These are phyloP conservation scores for Gossypium davidsonii DNA, from an alignment of 441 rosid species.

Conservation along the genomic window DNA sequence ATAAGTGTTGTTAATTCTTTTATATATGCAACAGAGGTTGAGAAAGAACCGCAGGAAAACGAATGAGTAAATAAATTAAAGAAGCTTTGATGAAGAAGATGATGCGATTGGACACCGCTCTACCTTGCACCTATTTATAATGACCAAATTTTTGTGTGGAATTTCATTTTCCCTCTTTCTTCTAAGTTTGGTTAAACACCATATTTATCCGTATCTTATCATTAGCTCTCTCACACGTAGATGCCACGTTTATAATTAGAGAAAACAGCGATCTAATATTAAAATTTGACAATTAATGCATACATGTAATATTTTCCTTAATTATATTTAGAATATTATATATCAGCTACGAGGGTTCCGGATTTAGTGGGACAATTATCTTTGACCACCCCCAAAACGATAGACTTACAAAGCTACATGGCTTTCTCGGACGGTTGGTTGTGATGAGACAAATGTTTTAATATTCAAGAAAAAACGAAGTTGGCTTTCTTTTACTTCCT, in stretches of 20 bases:
- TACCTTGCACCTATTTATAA: conserved; percentile 7
- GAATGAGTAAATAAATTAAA: not conserved
- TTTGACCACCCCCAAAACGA: not conserved
- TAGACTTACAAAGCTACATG: no score
- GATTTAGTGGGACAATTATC: not conserved
- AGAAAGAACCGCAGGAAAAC: not conserved
- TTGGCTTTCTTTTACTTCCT: no score
- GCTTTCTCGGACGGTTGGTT: no score
- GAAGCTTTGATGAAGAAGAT: not conserved
- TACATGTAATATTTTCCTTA: no score
- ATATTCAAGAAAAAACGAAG: no score
- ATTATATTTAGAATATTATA: no score
- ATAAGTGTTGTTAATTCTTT: not conserved
- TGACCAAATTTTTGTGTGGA: not conserved
- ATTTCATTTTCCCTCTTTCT: not conserved
- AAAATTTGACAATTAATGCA: not conserved
- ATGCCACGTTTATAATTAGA: not conserved
- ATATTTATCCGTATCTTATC: not conserved
- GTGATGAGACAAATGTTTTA: no score
- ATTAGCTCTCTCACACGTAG: not conserved
- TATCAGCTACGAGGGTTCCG: no score
- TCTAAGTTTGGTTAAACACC: not conserved
- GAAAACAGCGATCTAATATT: not conserved
- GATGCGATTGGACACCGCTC: not conserved
- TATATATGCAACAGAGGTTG: not conserved